Conservation (phyloP, 2,329 filamentous ascomycete genomes). For the Neonectria faginata region DNA sequence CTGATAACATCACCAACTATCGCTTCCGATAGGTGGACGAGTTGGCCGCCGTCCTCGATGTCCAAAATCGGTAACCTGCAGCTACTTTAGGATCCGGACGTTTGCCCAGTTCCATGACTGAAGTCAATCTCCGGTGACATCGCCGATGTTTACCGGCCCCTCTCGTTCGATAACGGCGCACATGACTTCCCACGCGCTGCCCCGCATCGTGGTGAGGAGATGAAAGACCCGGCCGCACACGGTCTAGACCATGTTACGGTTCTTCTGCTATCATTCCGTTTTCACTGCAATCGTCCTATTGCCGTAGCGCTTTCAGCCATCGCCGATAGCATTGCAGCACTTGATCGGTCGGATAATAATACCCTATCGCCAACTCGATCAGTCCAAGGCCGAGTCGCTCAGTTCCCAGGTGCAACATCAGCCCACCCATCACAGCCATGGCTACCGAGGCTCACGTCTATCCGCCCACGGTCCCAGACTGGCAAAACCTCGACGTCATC, state of each 20-base stretch:
- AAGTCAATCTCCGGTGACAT: background rate
- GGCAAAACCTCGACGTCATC: constrained; percentile 70
- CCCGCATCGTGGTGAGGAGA: background rate
- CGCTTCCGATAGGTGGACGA: constrained; percentile 5
- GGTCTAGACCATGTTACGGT: background rate
- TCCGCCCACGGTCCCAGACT: constrained; percentile 60
- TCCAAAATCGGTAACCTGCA: background rate
- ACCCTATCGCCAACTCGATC: background rate
- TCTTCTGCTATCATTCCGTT: background rate
- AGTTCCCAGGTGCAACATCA: background rate
- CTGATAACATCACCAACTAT: background rate
- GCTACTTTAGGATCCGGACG: background rate
- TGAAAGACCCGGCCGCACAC: constrained; percentile 4
- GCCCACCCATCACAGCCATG: background rate
- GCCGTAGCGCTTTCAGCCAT: too few species aligned
- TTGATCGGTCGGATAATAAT: background rate
- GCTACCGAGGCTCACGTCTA: constrained; percentile 20
- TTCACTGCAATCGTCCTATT: background rate
- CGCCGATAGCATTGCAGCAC: background rate
- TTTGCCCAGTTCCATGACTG: too few species aligned
- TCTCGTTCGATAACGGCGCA: background rate
- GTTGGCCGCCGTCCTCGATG: background rate
- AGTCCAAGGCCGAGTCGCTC: too few species aligned
- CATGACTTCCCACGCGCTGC: background rate
- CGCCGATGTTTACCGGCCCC: background rate